These are phyloP conservation scores for Hygrocybe coccinea DNA, from an alignment of 768 basidiomycete genomes.

Conservation along the genomic window DNA sequence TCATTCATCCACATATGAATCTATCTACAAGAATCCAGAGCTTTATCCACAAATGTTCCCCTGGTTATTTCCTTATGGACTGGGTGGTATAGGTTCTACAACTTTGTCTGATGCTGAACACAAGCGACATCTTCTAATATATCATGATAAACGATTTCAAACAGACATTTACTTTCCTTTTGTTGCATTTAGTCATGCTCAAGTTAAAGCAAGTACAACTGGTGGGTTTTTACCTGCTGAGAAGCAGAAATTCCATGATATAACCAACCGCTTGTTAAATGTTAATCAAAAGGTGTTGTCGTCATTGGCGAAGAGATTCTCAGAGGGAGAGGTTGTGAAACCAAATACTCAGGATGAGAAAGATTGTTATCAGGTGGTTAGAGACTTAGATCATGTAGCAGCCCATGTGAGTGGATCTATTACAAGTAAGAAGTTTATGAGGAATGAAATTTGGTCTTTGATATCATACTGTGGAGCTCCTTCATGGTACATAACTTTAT, in stretches of 20 bases:
- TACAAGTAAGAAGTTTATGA: constrained; percentile 21
- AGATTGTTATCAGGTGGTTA: constrained; percentile 30
- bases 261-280: constrained; percentile 18
- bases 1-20: constrained; percentile 13
- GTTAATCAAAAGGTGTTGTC: constrained; percentile 21
- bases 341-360: constrained; percentile 31
- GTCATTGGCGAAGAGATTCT: constrained; percentile 18
- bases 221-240: constrained; percentile 28
- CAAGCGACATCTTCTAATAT: constrained; percentile 28
- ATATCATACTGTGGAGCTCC: constrained; percentile 20
- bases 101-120: constrained; percentile 18
- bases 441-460: constrained; percentile 24
- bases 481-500: constrained; percentile 27
- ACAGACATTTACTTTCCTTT: constrained; percentile 33
- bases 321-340: constrained; percentile 20
- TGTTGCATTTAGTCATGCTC: constrained; percentile 38
- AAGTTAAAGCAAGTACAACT: constrained; percentile 26
- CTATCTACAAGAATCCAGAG: constrained; percentile 22
- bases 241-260: constrained; percentile 21
- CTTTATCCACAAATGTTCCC: constrained; percentile 33
- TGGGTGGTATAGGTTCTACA: constrained; percentile 13
- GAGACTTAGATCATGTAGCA: constrained; percentile 33
- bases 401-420: constrained; percentile 27
- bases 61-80: constrained; percentile 32
- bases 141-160: constrained; percentile 39